Percentiles rank a stretch among this genome's conserved stretches.
These are phyloP conservation scores for Pythium apleroticum DNA, from an alignment of 352 stramenopile genomes.

Conservation along the genomic window DNA sequence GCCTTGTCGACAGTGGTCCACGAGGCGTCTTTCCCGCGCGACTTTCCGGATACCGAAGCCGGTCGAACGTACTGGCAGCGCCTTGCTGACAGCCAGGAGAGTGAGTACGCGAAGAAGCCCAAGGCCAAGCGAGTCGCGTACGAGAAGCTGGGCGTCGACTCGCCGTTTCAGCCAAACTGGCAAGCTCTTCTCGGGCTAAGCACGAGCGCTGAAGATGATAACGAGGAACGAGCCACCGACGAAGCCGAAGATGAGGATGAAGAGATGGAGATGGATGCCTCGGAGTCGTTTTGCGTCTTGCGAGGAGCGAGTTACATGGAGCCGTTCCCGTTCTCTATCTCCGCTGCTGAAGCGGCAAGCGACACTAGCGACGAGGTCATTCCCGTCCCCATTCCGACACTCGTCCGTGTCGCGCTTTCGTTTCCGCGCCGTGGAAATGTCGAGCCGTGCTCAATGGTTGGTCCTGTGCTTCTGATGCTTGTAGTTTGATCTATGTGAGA, in stretches of 20 bases:
- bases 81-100: conserved; percentile 23
- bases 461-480: not conserved
- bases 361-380: conserved; percentile 25
- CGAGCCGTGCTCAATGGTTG: conserved; percentile 65
- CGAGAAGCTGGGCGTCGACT: conserved; percentile 54
- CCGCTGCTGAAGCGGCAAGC: not conserved
- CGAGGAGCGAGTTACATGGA: conserved; percentile 65
- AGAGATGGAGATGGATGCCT: conserved; percentile 14
- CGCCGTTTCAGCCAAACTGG: conserved; percentile 68
- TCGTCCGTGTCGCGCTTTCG: conserved; percentile 59
- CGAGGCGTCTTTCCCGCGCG: conserved; percentile 67
- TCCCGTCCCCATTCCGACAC: conserved; percentile 59
- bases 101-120: conserved; percentile 45
- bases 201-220: not conserved
- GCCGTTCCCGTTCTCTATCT: conserved; percentile 60
- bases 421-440: conserved; percentile 59
- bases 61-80: conserved; percentile 59
- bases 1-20: conserved; percentile 53
- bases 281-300: conserved; percentile 47
- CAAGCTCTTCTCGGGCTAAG: conserved; percentile 36
- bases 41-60: conserved; percentile 71
- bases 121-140: conserved; percentile 71
- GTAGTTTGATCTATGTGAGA: not conserved
- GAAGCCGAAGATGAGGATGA: conserved; percentile 15
- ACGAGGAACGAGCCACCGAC: not conserved